Percentiles rank a stretch among this genome's conserved stretches.
phyloP scores from a whole-genome alignment of 257 asterid species.

The Craterostigma plantagineum region DNA sequence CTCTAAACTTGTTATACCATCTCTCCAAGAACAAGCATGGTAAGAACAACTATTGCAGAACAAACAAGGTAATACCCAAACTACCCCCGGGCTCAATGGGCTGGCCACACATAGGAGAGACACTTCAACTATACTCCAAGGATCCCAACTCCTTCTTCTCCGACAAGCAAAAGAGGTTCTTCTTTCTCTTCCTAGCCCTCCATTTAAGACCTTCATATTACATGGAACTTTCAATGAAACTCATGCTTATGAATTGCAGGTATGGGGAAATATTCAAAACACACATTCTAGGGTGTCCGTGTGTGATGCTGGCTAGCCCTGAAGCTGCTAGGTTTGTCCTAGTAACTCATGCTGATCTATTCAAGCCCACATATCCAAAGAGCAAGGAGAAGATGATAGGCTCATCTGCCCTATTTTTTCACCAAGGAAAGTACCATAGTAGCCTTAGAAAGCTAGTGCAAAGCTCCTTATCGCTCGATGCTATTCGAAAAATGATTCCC shows the following conservation, averaged over 20 bases:
- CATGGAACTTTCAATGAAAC: not conserved
- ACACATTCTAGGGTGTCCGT: slow-evolving; percentile 39
- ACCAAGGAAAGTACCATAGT: slow-evolving; percentile 37
- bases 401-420: slow-evolving; percentile 44
- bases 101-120: slow-evolving; percentile 52
- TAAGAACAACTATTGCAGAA: not conserved
- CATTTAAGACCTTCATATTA: not conserved
- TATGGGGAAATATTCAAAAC: slow-evolving; percentile 60
- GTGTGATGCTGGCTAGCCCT: slow-evolving; percentile 56
- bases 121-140: slow-evolving; percentile 45
- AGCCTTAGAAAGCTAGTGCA: slow-evolving; percentile 42
- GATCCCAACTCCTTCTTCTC: slow-evolving; percentile 39
- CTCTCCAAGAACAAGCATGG: not conserved
- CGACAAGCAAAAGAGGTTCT: slow-evolving; percentile 32
- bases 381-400: slow-evolving; percentile 47
- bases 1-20: not conserved
- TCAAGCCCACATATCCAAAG: slow-evolving; percentile 55
- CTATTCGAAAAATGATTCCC: slow-evolving; percentile 24
- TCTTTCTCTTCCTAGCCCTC: too few relatives aligned
- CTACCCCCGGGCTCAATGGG: slow-evolving; percentile 84
- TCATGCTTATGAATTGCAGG: slow-evolving; percentile 18
- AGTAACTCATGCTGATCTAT: slow-evolving; percentile 27
- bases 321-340: slow-evolving; percentile 53
- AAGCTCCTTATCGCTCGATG: slow-evolving; percentile 28
- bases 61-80: slow-evolving; percentile 1